Conservation (phyloP, 768 basidiomycete species). For the Scleroderma bovista region DNA sequence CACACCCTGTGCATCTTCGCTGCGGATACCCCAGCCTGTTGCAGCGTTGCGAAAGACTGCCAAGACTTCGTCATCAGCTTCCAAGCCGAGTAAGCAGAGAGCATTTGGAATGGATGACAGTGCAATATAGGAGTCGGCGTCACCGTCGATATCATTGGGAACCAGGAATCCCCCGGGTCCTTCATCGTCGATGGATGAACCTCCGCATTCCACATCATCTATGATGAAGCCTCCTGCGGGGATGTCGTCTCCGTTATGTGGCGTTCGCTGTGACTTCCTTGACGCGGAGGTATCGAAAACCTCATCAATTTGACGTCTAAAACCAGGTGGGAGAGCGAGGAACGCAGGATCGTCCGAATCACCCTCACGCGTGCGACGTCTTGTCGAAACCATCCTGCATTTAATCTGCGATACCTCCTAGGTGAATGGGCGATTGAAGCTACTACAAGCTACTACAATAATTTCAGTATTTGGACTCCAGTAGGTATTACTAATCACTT, state of each 20-base stretch:
- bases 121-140: conserved; percentile 35
- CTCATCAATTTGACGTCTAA: conserved; percentile 45
- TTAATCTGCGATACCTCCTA: no score
- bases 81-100: conserved; percentile 57
- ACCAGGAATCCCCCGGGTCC: conserved; percentile 29
- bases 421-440: no score
- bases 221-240: conserved; percentile 31
- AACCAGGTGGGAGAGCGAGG: conserved; percentile 32
- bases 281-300: conserved; percentile 37
- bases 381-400: background rate
- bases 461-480: background rate
- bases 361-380: background rate
- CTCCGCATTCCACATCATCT: conserved; percentile 16
- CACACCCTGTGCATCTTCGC: conserved; percentile 34
- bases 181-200: conserved; percentile 4
- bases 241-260: conserved; percentile 6
- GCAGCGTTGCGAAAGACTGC: conserved; percentile 72
- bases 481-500: background rate
- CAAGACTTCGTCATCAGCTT: conserved; percentile 69
- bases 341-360: conserved; percentile 28
- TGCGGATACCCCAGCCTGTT: conserved; percentile 54
- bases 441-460: background rate
- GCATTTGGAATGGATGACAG: conserved; percentile 56
- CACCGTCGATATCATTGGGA: conserved; percentile 13
- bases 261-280: conserved; percentile 1